Evolutionary conservation across 2,329 filamentous ascomycete species (phyloP).

Genomic region (Plenodomus lindquistii): DNA sequence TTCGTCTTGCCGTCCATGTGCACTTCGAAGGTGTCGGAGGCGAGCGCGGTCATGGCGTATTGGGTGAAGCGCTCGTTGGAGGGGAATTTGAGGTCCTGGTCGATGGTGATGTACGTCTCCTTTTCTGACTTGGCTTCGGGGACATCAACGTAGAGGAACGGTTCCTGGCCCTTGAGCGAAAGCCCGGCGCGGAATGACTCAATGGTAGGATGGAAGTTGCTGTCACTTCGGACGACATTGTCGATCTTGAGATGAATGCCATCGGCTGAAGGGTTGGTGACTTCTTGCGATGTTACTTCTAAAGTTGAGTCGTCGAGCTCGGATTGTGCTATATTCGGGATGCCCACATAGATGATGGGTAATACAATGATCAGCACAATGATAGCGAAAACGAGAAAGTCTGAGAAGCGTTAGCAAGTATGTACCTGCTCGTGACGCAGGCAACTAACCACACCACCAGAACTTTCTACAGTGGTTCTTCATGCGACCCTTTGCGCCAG

Average conservation of each 20-base stretch:
- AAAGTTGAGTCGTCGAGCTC: slow-evolving; percentile 58
- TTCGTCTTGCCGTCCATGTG: slow-evolving; percentile 57
- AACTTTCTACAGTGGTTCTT: slow-evolving; percentile 45
- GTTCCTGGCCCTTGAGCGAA: slow-evolving; percentile 48
- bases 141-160: slow-evolving; percentile 53
- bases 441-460: slow-evolving; percentile 44
- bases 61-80: slow-evolving; percentile 52
- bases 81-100: slow-evolving; percentile 51
- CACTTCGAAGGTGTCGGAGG: slow-evolving; percentile 54
- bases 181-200: slow-evolving; percentile 58
- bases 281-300: slow-evolving; percentile 54
- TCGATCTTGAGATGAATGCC: slow-evolving; percentile 55
- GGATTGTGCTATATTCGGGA: slow-evolving; percentile 61
- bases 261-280: slow-evolving; percentile 55
- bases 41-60: slow-evolving; percentile 55
- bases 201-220: slow-evolving; percentile 58
- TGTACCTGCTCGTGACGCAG: not conserved
- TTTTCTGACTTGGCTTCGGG: slow-evolving; percentile 50
- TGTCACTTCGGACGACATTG: slow-evolving; percentile 53
- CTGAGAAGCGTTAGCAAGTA: slow-evolving; percentile 17
- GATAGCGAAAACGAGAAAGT: slow-evolving; percentile 55
- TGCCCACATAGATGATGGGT: slow-evolving; percentile 62
- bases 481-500: slow-evolving; percentile 34
- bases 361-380: slow-evolving; percentile 61
- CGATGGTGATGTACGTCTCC: slow-evolving; percentile 47